A percentile compares a stretch with the other conserved stretches of the same genome.
phyloP scores from a whole-genome alignment of 2,329 filamentous ascomycete genomes.

The Paracoccidioides brasiliensis region DNA sequence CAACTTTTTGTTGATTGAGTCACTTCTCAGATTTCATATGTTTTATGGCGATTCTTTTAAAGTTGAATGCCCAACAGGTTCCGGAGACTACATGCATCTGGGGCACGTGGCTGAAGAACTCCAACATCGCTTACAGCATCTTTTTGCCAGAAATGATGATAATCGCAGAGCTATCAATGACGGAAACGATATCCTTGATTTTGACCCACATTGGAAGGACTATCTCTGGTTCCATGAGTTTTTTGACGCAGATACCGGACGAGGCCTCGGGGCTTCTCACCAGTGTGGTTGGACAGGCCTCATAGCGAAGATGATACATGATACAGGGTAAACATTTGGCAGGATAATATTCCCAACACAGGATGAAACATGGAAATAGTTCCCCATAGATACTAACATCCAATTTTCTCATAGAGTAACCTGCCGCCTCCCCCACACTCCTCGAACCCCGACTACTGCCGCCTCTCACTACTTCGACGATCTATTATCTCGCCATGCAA shows the following conservation, averaged over 20 bases:
- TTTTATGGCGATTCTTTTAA: constrained; percentile 84
- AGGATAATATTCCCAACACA: neutral
- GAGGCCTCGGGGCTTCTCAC: constrained; percentile 81
- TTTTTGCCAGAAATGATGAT: constrained; percentile 73
- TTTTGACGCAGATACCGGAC: constrained; percentile 84
- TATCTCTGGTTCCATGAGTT: constrained; percentile 95
- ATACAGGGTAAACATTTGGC: constrained; percentile 62
- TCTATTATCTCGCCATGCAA: constrained; percentile 50
- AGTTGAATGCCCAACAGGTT: constrained; percentile 87
- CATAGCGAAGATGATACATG: constrained; percentile 93
- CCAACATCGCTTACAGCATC: constrained; percentile 83
- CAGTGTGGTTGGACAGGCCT: constrained; percentile 95
- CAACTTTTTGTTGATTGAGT: constrained; percentile 89
- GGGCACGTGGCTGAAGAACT: constrained; percentile 91
- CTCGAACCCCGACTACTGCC: constrained; percentile 68
- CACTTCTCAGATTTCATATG: constrained; percentile 87
- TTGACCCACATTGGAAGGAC: constrained; percentile 85
- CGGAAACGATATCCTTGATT: constrained; percentile 74
- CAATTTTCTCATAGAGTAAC: constrained; percentile 46
- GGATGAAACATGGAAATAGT: neutral
- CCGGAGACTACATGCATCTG: constrained; percentile 88
- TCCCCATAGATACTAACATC: constrained; percentile 28
- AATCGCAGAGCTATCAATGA: constrained; percentile 81
- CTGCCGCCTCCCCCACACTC: constrained; percentile 85
- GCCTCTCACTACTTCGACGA: constrained; percentile 96